Evolutionary conservation across 2,329 filamentous ascomycete species (phyloP).

Genomic region (Ceratocystis cacaofunesta): DNA sequence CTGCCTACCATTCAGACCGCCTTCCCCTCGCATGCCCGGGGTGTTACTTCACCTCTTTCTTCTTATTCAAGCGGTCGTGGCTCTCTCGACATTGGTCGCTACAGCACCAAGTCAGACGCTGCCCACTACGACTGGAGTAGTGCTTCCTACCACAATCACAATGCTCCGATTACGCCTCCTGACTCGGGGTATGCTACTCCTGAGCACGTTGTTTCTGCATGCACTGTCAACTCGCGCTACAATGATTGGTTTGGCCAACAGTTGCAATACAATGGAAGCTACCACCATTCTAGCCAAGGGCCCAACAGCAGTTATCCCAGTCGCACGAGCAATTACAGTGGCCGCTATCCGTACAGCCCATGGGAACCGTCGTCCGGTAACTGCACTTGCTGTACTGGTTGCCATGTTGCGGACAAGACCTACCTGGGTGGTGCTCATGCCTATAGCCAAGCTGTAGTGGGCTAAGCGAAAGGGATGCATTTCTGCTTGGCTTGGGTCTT

Average conservation of each 20-base stretch:
- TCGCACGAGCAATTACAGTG: slow-evolving; percentile 29
- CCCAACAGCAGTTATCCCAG: slow-evolving; percentile 26
- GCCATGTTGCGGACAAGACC: slow-evolving; percentile 29
- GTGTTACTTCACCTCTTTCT: slow-evolving; percentile 20
- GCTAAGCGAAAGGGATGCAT: slow-evolving; percentile 24
- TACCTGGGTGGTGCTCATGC: slow-evolving; percentile 32
- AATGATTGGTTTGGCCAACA: slow-evolving; percentile 41
- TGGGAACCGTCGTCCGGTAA: slow-evolving; percentile 39
- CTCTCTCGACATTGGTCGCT: slow-evolving; percentile 25
- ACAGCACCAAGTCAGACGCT: slow-evolving; percentile 23
- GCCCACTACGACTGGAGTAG: slow-evolving; percentile 16
- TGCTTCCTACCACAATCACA: slow-evolving; percentile 14
- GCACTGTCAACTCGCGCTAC: slow-evolving; percentile 40
- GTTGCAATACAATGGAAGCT: slow-evolving; percentile 31
- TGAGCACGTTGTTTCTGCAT: slow-evolving; percentile 41
- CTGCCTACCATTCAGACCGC: slow-evolving; percentile 33
- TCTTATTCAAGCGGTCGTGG: slow-evolving; percentile 24
- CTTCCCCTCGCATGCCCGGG: slow-evolving; percentile 17
- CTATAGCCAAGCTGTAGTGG: slow-evolving; percentile 42
- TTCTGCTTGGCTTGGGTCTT: slow-evolving; percentile 19
- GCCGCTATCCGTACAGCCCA: slow-evolving; percentile 34
- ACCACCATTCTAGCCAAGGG: slow-evolving; percentile 24
- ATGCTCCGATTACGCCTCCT: slow-evolving; percentile 40
- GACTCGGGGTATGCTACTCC: slow-evolving; percentile 49
- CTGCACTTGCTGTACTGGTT: slow-evolving; percentile 33